A percentile compares a stretch with the other conserved stretches of the same genome.
Evolutionary conservation across 768 basidiomycete species (phyloP).

Genomic region (Lactifluus rugatus): DNA sequence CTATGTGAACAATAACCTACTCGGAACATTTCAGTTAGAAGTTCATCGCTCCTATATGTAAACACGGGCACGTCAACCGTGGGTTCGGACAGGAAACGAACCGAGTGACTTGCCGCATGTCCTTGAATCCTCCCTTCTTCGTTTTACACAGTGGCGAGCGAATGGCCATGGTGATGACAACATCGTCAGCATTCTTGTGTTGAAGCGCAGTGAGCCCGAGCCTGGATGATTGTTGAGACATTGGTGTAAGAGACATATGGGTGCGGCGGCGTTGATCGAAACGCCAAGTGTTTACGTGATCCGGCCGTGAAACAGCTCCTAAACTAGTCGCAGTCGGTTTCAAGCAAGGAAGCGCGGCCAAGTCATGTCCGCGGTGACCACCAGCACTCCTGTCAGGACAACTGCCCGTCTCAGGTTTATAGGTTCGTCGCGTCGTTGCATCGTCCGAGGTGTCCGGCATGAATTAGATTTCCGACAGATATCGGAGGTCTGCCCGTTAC

Average conservation of each 20-base stretch:
- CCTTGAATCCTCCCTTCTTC: constrained; percentile 66
- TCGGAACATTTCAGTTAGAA: constrained; percentile 76
- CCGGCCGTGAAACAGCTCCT: neutral
- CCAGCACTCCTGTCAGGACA: neutral
- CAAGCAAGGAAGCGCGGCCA: no score
- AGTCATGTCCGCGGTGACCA: neutral
- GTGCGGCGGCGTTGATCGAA: no score
- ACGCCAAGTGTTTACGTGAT: neutral
- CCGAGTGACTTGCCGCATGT: constrained; percentile 43
- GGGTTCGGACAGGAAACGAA: neutral
- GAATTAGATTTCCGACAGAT: constrained; percentile 20
- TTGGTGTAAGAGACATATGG: neutral
- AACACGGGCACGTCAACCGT: neutral
- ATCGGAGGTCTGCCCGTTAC: constrained; percentile 10
- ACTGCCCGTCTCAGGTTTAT: neutral
- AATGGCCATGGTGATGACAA: constrained; percentile 75
- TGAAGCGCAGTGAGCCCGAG: constrained; percentile 43
- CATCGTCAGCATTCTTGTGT: constrained; percentile 58
- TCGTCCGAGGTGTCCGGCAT: neutral
- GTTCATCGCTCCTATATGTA: constrained; percentile 59
- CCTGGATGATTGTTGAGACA: constrained; percentile 30
- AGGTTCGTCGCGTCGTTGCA: constrained; percentile 4
- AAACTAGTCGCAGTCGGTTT: no score
- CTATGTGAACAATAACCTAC: constrained; percentile 29
- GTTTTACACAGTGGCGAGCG: constrained; percentile 70